These are phyloP conservation scores for Fusarium sp. DNA, from an alignment of 2,329 filamentous ascomycete species.

Conservation along the genomic window DNA sequence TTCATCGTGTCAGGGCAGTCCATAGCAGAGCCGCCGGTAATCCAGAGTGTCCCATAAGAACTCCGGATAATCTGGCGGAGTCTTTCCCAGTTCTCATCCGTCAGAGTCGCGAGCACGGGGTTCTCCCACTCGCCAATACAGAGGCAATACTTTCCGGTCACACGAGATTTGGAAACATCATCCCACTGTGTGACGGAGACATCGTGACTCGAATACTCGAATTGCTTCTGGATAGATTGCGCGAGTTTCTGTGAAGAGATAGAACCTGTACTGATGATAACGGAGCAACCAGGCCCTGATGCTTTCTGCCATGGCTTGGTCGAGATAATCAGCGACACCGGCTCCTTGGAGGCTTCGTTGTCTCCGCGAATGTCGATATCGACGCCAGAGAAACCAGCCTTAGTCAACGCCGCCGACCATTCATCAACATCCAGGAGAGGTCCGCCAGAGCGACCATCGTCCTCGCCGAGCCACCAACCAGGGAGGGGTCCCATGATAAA, in stretches of 20 bases:
- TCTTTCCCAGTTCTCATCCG: background rate
- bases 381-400: background rate
- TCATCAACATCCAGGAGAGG: background rate
- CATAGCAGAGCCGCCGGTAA: background rate
- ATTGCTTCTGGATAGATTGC: background rate
- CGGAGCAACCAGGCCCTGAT: background rate
- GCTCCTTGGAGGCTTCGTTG: background rate
- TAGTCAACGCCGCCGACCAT: background rate
- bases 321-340: background rate
- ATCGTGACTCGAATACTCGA: background rate
- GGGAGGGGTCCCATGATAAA: background rate
- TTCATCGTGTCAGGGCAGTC: background rate
- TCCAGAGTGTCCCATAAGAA: background rate
- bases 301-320: background rate
- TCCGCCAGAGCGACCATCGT: background rate
- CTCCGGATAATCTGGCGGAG: background rate
- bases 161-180: background rate
- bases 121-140: background rate
- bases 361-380: background rate
- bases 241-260: background rate
- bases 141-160: background rate
- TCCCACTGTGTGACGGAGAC: background rate
- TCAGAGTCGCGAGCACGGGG: background rate
- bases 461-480: slow-evolving; percentile 1
- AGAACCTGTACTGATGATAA: background rate